Conservation (phyloP, 441 rosid species). For the Raphanus hybrid region DNA sequence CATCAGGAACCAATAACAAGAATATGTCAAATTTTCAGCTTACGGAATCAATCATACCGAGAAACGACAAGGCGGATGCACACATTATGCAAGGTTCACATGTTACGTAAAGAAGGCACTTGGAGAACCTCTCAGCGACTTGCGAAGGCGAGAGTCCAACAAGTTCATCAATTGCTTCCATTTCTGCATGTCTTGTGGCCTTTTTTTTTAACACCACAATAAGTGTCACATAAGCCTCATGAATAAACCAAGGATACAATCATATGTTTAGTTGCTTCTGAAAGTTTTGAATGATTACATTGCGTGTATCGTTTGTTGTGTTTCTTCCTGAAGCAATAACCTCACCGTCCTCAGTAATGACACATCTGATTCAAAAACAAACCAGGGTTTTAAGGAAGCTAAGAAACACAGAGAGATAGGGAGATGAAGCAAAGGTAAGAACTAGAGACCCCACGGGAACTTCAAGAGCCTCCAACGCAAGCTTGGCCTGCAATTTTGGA, state of each 20-base stretch:
- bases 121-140: constrained; percentile 68
- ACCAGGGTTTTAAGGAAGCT: neutral
- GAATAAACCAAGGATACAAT: neutral
- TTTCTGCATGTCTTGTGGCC: constrained; percentile 96
- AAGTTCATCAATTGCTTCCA: constrained; percentile 87
- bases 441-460: constrained; percentile 77
- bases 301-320: constrained; percentile 76
- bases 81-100: constrained; percentile 98
- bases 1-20: neutral
- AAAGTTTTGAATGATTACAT: constrained; percentile 50
- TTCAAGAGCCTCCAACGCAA: constrained; percentile 77
- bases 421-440: neutral
- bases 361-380: constrained; percentile 58
- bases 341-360: constrained; percentile 67
- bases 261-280: neutral
- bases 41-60: constrained; percentile 49
- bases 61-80: constrained; percentile 80
- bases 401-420: neutral
- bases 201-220: constrained; percentile 25
- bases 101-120: constrained; percentile 74
- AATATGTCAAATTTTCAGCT: neutral
- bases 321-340: constrained; percentile 84
- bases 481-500: constrained; percentile 56
- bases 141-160: constrained; percentile 58
- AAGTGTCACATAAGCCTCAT: neutral